Evolutionary conservation across 108 stramenopile genomes (phyloP).

Genomic region (Skeletonema costatum): DNA sequence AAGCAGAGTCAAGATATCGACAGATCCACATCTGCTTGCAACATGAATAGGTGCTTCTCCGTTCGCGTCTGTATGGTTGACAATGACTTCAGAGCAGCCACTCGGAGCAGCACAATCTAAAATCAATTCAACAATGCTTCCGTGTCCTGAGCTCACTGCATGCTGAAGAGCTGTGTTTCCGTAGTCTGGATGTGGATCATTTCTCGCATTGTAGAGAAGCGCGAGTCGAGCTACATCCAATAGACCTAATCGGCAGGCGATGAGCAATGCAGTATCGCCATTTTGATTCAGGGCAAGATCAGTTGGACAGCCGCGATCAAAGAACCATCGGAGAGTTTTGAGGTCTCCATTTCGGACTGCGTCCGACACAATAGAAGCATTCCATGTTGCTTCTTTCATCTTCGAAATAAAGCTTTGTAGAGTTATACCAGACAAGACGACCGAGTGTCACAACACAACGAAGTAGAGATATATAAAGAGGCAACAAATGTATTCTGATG

Average conservation of each 20-base stretch:
- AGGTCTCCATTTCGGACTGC: constrained; percentile 29
- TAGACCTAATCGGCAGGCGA: constrained; percentile 63
- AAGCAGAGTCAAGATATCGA: constrained; percentile 48
- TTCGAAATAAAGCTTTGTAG: no score
- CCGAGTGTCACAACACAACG: no score
- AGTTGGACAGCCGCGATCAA: constrained; percentile 41
- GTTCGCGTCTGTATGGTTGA: constrained; percentile 61
- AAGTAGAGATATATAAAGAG: no score
- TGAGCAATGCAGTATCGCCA: constrained; percentile 64
- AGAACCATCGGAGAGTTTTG: constrained; percentile 20
- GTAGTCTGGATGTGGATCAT: constrained; percentile 75
- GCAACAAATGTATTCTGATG: no score
- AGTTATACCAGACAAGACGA: no score
- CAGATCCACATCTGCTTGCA: constrained; percentile 52
- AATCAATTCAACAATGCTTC: constrained; percentile 48
- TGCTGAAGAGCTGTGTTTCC: constrained; percentile 55
- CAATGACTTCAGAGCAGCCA: constrained; percentile 51
- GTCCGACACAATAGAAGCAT: constrained; percentile 16
- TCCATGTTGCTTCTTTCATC: background rate
- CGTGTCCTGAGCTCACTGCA: constrained; percentile 62
- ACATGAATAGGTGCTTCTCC: constrained; percentile 70
- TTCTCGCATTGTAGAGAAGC: constrained; percentile 56
- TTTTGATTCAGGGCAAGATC: constrained; percentile 35
- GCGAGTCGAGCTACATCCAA: constrained; percentile 50
- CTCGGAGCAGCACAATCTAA: constrained; percentile 57